Evolutionary conservation across 1,139 yeast genomes (phyloP).

Genomic region (Blastobotrys ciferrii): DNA sequence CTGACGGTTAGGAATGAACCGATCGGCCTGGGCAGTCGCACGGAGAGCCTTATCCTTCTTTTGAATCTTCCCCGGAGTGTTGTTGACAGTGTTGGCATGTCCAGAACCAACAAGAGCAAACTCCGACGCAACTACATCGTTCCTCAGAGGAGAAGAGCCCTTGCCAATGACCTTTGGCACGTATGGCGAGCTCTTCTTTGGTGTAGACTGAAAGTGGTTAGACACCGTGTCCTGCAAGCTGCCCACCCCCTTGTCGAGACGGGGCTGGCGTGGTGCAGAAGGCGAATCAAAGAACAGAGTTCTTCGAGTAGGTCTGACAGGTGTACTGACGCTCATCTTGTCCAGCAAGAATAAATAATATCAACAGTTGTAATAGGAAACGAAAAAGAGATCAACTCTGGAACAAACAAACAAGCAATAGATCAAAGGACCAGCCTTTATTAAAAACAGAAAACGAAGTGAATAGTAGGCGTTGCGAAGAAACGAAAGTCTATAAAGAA

Average conservation of each 20-base stretch:
- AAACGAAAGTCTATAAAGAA: conserved; percentile 10
- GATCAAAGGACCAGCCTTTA: conserved; percentile 28
- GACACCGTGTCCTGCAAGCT: conserved; percentile 7
- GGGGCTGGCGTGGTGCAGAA: conserved; percentile 21
- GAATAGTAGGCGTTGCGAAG: neutral
- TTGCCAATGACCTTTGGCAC: conserved; percentile 24
- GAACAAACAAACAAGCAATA: conserved; percentile 14
- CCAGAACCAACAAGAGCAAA: conserved; percentile 27
- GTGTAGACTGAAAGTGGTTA: conserved; percentile 11
- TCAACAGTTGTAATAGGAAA: conserved; percentile 1
- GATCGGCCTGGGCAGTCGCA: conserved; percentile 37
- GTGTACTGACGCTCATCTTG: conserved; percentile 31
- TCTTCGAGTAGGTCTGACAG: conserved; percentile 27
- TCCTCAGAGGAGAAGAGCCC: conserved; percentile 44
- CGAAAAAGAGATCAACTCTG: conserved; percentile 16
- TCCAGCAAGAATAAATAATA: conserved; percentile 10
- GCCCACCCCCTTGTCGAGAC: conserved; percentile 19
- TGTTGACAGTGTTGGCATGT: conserved; percentile 16
- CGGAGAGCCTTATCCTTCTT: conserved; percentile 30
- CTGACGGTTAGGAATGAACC: conserved; percentile 52
- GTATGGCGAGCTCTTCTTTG: conserved; percentile 22
- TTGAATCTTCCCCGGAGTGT: conserved; percentile 26
- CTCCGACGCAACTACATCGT: conserved; percentile 43
- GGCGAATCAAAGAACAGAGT: conserved; percentile 29
- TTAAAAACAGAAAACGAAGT: neutral